A percentile compares a stretch with the other conserved stretches of the same genome.
Evolutionary conservation across 129 eudicot species (phyloP).

Genomic region (Artemisia annua): DNA sequence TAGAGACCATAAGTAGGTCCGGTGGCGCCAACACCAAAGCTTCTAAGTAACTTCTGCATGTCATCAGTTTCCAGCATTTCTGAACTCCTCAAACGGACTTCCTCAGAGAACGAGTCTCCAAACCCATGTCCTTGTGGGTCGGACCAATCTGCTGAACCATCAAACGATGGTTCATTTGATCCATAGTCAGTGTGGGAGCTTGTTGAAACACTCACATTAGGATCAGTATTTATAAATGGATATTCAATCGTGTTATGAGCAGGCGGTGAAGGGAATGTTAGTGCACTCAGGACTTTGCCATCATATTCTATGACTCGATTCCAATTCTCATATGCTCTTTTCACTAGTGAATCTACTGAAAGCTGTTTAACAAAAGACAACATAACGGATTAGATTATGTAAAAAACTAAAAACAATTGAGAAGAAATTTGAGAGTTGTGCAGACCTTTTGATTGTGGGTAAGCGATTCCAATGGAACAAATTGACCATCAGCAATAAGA

Average conservation of each 20-base stretch:
- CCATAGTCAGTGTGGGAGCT: constrained; percentile 37
- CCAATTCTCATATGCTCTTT: constrained; percentile 62
- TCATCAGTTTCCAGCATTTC: constrained; percentile 66
- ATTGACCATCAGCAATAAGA: constrained; percentile 57
- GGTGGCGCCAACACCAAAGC: constrained; percentile 43
- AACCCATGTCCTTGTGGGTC: constrained; percentile 37
- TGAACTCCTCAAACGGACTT: constrained; percentile 53
- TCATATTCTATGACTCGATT: constrained; percentile 58
- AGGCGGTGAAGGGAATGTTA: constrained; percentile 35
- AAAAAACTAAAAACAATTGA: neutral
- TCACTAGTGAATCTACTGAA: constrained; percentile 53
- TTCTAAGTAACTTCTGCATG: constrained; percentile 53
- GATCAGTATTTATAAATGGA: constrained; percentile 47
- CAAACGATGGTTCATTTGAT: constrained; percentile 35
- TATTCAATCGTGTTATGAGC: constrained; percentile 48
- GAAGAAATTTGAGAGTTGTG: neutral
- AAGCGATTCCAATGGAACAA: constrained; percentile 53
- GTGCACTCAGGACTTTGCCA: constrained; percentile 46
- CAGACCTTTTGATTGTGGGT: constrained; percentile 48
- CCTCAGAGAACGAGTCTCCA: constrained; percentile 55
- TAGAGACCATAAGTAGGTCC: constrained; percentile 46
- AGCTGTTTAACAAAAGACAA: constrained; percentile 34
- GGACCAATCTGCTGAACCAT: constrained; percentile 48
- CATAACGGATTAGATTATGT: neutral
- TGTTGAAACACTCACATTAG: constrained; percentile 22